These are phyloP conservation scores for Cercospora sojina DNA, from an alignment of 2,329 filamentous ascomycete species.

Conservation along the genomic window DNA sequence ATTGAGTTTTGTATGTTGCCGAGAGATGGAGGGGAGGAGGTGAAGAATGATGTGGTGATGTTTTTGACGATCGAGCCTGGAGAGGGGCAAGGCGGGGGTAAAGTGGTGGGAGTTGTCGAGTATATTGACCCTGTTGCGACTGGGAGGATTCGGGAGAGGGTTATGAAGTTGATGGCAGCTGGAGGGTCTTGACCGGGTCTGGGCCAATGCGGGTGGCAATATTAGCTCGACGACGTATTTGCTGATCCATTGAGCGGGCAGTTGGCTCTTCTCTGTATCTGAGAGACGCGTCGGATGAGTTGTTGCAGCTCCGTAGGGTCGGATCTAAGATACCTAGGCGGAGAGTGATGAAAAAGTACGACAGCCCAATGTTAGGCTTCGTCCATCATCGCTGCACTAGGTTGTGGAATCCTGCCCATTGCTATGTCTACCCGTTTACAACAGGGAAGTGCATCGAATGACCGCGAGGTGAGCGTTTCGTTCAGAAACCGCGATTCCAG, in stretches of 20 bases:
- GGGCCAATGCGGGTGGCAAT: neutral
- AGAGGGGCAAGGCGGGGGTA: neutral
- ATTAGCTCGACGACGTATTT: neutral
- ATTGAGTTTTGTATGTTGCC: constrained; percentile 25
- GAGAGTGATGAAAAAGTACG: neutral
- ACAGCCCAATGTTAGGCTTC: no score
- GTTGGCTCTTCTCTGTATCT: neutral
- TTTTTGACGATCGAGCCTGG: constrained; percentile 19
- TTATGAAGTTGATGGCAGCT: constrained; percentile 8
- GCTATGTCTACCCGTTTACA: neutral
- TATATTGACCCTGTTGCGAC: constrained; percentile 26
- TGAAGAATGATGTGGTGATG: constrained; percentile 24
- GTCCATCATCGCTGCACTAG: no score
- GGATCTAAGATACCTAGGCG: neutral
- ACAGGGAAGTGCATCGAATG: neutral
- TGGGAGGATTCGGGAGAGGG: constrained; percentile 19
- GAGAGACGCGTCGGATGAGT: neutral
- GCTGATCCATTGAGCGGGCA: neutral
- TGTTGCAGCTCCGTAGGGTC: neutral
- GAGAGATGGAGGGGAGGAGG: constrained; percentile 17
- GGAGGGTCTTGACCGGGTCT: neutral
- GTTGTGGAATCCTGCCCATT: neutral
- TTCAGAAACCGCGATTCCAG: neutral
- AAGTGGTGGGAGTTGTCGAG: constrained; percentile 17
- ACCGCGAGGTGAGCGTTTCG: neutral